Conservation (phyloP, 768 basidiomycete genomes). For the Coprinopsis cinerea region DNA sequence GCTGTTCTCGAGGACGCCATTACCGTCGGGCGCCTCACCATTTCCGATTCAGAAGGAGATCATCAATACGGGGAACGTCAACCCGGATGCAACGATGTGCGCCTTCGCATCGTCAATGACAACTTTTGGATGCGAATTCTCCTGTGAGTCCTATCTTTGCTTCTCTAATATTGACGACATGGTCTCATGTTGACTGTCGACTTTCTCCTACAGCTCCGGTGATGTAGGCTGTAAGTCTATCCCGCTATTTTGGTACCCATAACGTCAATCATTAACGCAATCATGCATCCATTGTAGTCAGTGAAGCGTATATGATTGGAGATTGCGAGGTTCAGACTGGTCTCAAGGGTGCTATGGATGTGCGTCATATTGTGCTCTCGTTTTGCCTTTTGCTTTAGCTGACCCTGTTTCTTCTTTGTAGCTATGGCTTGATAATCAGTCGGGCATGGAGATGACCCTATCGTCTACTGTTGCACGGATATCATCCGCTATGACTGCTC, state of each 20-base stretch:
- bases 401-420: slow-evolving; percentile 25
- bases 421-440: slow-evolving; percentile 65
- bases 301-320: slow-evolving; percentile 72
- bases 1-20: slow-evolving; percentile 55
- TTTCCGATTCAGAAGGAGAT: slow-evolving; percentile 55
- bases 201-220: slow-evolving; percentile 34
- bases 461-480: slow-evolving; percentile 52
- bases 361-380: slow-evolving; percentile 26
- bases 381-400: background rate
- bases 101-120: slow-evolving; percentile 49
- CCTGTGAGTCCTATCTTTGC: slow-evolving; percentile 35
- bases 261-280: slow-evolving; percentile 8
- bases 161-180: slow-evolving; percentile 9
- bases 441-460: slow-evolving; percentile 50
- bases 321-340: slow-evolving; percentile 57
- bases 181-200: slow-evolving; percentile 18
- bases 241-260: background rate
- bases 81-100: slow-evolving; percentile 57
- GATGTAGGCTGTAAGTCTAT: slow-evolving; percentile 57
- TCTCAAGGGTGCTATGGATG: slow-evolving; percentile 58
- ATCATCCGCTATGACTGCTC: slow-evolving; percentile 52
- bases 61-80: slow-evolving; percentile 52
- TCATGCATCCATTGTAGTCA: slow-evolving; percentile 52
- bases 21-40: slow-evolving; percentile 51
- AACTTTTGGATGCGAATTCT: slow-evolving; percentile 67